Evolutionary conservation across 2,329 filamentous ascomycete species (phyloP), one percentile per base, ranked within the genome.

Genomic region (Rhinocladiella similis): DNA sequence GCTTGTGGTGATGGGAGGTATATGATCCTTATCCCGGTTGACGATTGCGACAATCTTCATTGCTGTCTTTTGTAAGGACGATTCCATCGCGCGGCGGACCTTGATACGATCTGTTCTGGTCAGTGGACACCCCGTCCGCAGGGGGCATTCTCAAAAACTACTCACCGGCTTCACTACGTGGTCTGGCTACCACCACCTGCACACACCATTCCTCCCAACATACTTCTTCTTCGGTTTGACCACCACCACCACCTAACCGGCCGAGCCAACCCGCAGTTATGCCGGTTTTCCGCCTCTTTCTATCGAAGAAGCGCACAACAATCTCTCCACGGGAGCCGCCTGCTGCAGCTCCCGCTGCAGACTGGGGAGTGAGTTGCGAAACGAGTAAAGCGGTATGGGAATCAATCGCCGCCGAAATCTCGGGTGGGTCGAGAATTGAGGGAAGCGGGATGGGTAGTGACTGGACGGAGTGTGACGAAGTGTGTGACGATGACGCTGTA

Each of bases 201-300:
- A 99, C 77, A 43, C 89, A 91, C 94, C 94, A 99, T 68, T 85
- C 86, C 79, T 97, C 94, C 94, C 94, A 99, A 72, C 91, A 96
- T 16, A 97, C 86, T 72, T 97, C 92, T 71, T 97, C 92, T 64
- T 97, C 93, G 20, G 85, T 88, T 67, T 86, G 87, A 19, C 67
- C 63, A 7, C 62, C 57, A 13, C 66, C 63, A n/a, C 66, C 63
- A 27, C 62, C 63, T 5, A 66, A 49, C 6, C 65, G 52, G 48
- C 60, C 65, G 42, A 42, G 72, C 71, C 46, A 78, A 60, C 33
- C 75, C 64, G 91, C 88, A 73, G 90, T 80, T 64, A 79, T 87
- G 71, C 89, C 92, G 1, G 84, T 82, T 78, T 92, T 94, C 65
- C 88, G 84, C 58, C 92, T 83, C 70, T 87, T 89, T 80, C 93